Conservation (phyloP, 179 eudicot genomes). For the Heliamphora pulchella region DNA sequence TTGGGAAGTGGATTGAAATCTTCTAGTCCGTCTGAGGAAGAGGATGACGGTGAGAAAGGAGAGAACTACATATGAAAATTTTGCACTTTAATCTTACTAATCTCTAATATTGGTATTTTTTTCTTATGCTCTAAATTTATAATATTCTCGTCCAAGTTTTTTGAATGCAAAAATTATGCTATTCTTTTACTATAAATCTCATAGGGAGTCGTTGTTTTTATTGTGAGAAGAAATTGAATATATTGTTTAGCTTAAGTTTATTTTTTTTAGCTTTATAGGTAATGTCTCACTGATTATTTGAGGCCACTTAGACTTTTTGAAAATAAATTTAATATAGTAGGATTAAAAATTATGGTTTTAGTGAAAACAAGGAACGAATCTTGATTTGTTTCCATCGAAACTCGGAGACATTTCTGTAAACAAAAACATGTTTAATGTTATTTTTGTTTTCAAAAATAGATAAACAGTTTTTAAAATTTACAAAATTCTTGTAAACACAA, state of each 20-base stretch:
- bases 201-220: background rate
- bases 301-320: background rate
- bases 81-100: background rate
- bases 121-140: background rate
- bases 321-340: background rate
- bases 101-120: background rate
- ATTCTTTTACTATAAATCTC: background rate
- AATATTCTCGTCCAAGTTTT: background rate
- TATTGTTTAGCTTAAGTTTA: background rate
- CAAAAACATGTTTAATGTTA: background rate
- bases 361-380: background rate
- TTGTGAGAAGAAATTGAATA: background rate
- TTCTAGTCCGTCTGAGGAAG: constrained; percentile 28
- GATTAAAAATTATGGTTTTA: background rate
- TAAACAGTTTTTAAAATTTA: background rate
- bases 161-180: background rate
- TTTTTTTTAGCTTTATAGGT: background rate
- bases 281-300: background rate
- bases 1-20: constrained; percentile 30
- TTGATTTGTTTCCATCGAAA: background rate
- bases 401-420: too few species aligned
- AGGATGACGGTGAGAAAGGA: constrained; percentile 27
- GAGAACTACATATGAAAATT: constrained; percentile 7
- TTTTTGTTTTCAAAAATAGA: too few species aligned
- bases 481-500: too few species aligned